Percentiles rank a stretch among this genome's conserved stretches.
Conservation (phyloP, 2,329 filamentous ascomycete species). For the Byssoonygena ceratinophila region DNA sequence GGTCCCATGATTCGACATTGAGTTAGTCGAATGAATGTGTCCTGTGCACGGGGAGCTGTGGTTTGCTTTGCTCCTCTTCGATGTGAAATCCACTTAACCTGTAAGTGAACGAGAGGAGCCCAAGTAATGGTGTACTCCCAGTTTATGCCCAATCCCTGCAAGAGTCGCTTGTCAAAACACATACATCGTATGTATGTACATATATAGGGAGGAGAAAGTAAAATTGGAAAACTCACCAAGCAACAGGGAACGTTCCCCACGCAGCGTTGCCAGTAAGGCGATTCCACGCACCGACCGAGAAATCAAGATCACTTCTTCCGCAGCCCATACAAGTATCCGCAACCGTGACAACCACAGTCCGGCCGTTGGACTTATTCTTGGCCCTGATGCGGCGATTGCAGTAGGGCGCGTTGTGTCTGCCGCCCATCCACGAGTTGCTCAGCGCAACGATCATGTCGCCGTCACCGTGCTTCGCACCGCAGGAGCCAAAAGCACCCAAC, state of each 20-base stretch:
- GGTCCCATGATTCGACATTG: no score
- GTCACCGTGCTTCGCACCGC: constrained; percentile 11
- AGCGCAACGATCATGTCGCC: constrained; percentile 13
- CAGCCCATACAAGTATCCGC: constrained; percentile 15
- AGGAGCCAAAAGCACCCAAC: constrained; percentile 8
- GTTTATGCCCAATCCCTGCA: constrained; percentile 8
- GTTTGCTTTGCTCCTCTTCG: no score
- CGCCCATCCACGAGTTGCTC: constrained; percentile 10
- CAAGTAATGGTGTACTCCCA: background rate
- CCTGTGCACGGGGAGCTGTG: no score
- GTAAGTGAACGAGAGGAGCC: background rate
- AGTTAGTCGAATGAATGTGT: no score
- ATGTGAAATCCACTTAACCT: background rate
- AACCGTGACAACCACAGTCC: constrained; percentile 7
- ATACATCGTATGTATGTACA: background rate
- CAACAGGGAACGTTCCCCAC: constrained; percentile 10
- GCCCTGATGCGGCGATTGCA: constrained; percentile 12
- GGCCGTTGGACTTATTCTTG: constrained; percentile 13
- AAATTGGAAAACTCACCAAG: constrained; percentile 10
- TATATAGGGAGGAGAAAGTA: background rate
- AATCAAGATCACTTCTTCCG: constrained; percentile 15
- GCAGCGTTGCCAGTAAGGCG: constrained; percentile 11
- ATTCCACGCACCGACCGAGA: constrained; percentile 16
- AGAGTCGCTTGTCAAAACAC: background rate
- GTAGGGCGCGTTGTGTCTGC: constrained; percentile 1